Conservation (phyloP, 108 stramenopile species). For the Cyclotella atomus region DNA sequence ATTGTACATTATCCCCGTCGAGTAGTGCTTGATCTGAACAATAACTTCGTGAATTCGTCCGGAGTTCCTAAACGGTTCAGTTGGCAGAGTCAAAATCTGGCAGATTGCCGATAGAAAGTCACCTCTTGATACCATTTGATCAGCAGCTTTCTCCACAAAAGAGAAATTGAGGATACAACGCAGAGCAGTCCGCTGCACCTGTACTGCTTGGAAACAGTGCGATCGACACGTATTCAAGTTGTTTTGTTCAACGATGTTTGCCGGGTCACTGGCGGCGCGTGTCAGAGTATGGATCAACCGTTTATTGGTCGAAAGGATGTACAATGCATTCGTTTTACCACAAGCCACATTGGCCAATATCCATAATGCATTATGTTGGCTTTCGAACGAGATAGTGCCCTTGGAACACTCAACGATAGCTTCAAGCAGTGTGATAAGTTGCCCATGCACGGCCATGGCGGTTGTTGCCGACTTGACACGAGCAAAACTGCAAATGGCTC, state of each 20-base stretch:
- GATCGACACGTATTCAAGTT: neutral
- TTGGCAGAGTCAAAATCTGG: neutral
- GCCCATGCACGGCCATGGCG: conserved; percentile 1
- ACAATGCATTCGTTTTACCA: conserved; percentile 2
- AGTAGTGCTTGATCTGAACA: neutral
- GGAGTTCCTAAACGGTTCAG: neutral
- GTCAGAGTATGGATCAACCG: neutral
- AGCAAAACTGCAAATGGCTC: conserved; percentile 17
- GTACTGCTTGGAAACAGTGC: conserved; percentile 19
- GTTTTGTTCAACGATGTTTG: neutral
- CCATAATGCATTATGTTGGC: conserved; percentile 19
- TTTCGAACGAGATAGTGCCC: conserved; percentile 8
- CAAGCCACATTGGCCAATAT: conserved; percentile 19
- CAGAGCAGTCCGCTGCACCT: conserved; percentile 14
- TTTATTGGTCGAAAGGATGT: neutral
- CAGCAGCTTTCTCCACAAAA: neutral
- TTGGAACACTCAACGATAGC: conserved; percentile 2
- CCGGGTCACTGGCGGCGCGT: neutral
- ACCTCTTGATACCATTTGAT: neutral
- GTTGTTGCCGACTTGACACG: conserved; percentile 4
- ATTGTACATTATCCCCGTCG: neutral
- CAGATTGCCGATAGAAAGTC: neutral
- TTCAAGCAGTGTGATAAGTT: neutral
- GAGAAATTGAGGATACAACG: conserved; percentile 20
- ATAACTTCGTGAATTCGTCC: neutral